Base-by-base conservation (phyloP, 805 yeast species). In the Saccharomycopsis oosterbeekiorum region DNA sequence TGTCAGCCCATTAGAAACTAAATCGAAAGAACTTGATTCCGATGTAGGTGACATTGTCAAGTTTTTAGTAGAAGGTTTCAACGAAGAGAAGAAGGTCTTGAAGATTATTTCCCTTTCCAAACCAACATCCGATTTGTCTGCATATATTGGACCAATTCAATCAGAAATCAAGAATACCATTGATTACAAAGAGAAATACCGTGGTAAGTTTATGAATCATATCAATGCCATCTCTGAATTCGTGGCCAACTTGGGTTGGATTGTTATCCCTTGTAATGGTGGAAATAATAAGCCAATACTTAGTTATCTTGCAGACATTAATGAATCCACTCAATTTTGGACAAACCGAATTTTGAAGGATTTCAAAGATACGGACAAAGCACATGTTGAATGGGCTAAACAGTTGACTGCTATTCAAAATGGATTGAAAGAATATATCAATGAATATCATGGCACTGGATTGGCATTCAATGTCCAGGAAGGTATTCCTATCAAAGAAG, bases 281-380 rank as follows among this genome's bases (percentile, higher is more conserved):
- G 64, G 62, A 11, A 60, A 58, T 21, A 60, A 60, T 50, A 63
- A 63, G 53, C 65, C 64, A 42, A 43, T 63, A 12, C 82, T 87
- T 15, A 82, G 89, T 0, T 81, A 79, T 65, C 80, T 94, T 61
- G 82, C 87, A 2, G 97, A 92, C 66, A 88, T 85, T 74, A 88
- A 86, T 70, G 99, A 94, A 70, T 84, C 96, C 21, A 88, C 97
- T 41, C 93, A 87, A 71, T 94, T 94, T 75, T 94, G 97, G 91
- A 82, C 96, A 11, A 92, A 94, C 75, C 83, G 96, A 68, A 86
- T 93, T 53, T 74, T 92, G 71, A 92, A 92, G 74, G 97, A 90
- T 64, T 84, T 75, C 75, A 90, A 82, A 73, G 96, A 86, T 19
- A 75, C 81, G 57, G 91, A 88, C 67, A 77, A 81, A 47, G 76